These are phyloP conservation scores for Tulasnella sp. DNA, from an alignment of 768 basidiomycete species.

Conservation along the genomic window DNA sequence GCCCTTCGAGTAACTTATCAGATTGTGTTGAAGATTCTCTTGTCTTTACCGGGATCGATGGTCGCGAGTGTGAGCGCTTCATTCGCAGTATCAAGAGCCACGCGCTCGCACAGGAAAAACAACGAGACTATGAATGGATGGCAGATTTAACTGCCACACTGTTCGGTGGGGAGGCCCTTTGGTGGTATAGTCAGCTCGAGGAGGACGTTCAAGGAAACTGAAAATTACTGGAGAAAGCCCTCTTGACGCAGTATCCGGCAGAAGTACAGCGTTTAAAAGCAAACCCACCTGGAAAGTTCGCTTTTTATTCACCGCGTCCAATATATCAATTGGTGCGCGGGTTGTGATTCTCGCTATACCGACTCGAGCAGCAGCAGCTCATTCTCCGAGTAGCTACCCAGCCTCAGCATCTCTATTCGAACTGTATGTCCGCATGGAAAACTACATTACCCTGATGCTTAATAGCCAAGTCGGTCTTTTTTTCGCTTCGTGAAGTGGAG, in stretches of 20 bases:
- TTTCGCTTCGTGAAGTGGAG: neutral
- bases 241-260: neutral
- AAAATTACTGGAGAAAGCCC: neutral
- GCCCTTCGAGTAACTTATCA: neutral
- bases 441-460: neutral
- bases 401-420: neutral
- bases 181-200: constrained; percentile 2
- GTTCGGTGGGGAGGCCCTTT: neutral
- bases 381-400: neutral
- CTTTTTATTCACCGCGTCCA: no score
- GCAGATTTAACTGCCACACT: neutral
- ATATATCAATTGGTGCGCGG: no score
- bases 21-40: neutral
- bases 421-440: neutral
- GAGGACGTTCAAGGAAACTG: neutral
- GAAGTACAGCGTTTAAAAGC: neutral
- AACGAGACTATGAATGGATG: constrained; percentile 12
- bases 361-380: neutral
- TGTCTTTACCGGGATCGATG: neutral
- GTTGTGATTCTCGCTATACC: neutral
- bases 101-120: neutral
- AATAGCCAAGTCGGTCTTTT: neutral
- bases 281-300: neutral
- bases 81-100: neutral
- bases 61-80: neutral